Base-by-base conservation (phyloP, 2,329 filamentous ascomycete genomes). In the Epichloe sibirici region DNA sequence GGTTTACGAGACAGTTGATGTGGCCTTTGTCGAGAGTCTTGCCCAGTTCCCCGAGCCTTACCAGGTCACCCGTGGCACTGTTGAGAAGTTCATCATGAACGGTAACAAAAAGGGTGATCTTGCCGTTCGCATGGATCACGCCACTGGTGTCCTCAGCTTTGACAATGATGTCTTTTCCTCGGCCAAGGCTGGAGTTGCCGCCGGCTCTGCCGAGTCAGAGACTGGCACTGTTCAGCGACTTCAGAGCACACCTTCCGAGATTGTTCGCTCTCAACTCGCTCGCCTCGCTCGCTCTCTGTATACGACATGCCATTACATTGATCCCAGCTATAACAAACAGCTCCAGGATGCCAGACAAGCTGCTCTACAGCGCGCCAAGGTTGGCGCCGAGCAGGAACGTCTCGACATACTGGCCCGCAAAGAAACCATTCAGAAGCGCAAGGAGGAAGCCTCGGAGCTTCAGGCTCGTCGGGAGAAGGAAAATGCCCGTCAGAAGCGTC, bases 81-180 rank as follows among this genome's bases (percentile, higher is more conserved):
- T 98, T 60, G 93, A 98, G 77, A 98, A 97, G 75, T 98, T 98
- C 78, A 97, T 98, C 78, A 98, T 98, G 93, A 98, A 98, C 71
- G 93, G 93, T 58, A 97, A 95, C 81, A 98, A 98, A 83, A 98
- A 98, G 81, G 93, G 93, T 53, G 93, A 98, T 63, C 79, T 98
- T 45, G 87, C 93, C 51, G 94, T 98, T 62, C 90, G 93, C 56
- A 89, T 97, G 71, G 88, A 97, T 66, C 93, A 98, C 67, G 90
- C 90, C 56, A 91, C 90, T 51, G 90, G 93, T 55, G 88, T 96
- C 48, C 81, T 98, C 55, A 96, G 90, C 68, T 98, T 98, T 63
- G 93, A 98, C 69, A 94, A 89, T 51, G 93, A 98, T 69, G 90
- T 98, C 59, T 97, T 98, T 77, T 95, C 93, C 38, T 96, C 93